Evolutionary conservation across 2,329 filamentous ascomycete genomes (phyloP), one percentile per base, ranked within the genome.

Genomic region (Monilinia aucupariae): DNA sequence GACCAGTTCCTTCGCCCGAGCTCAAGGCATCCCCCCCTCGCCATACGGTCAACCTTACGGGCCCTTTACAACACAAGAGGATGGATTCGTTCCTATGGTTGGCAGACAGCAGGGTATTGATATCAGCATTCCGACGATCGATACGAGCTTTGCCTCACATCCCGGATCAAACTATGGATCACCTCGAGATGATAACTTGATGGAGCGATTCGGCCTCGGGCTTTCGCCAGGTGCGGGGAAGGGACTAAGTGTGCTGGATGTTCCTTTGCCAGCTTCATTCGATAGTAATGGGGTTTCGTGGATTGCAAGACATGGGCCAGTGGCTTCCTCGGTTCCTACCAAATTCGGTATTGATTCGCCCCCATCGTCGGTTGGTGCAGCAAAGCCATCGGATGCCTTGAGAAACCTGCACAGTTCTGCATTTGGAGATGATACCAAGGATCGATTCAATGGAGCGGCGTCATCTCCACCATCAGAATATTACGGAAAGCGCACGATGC

Each of bases 261-360:
- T 92, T 2, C 92, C 91, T 20, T 83, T 97, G 10, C 94, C 94
- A 1, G 91, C 92, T 10, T 97, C 93, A 0, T 97, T 97, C 74
- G 94, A 97, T 76, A 96, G 92, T 70, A 94, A 97, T 72, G 93
- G 92, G 56, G 90, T 97, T 60, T 97, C 92, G 13, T 90, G 93
- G 74, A 92, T 91, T 66, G 92, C 93, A 22, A 86, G 91, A 64
- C 92, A 92, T 74, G 94, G 90, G 0, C 91, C 92, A 0, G 92
- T 96, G 76, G 92, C 93, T 9, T 91, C 92, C 0, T 97, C 93
- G 0, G 90, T 97, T 13, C 94, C 94, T 12, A 90, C 91, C 59
- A 91, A 93, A 70, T 97, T 97, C 71, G 90, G 90, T 17, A 80
- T 97, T 68, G 92, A 96, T 59, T 92, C 89, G 10, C 92, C 92